Evolutionary conservation across 805 yeast genomes (phyloP), one percentile per base, ranked within the genome.

Genomic region (Lipomyces mesembrius): DNA sequence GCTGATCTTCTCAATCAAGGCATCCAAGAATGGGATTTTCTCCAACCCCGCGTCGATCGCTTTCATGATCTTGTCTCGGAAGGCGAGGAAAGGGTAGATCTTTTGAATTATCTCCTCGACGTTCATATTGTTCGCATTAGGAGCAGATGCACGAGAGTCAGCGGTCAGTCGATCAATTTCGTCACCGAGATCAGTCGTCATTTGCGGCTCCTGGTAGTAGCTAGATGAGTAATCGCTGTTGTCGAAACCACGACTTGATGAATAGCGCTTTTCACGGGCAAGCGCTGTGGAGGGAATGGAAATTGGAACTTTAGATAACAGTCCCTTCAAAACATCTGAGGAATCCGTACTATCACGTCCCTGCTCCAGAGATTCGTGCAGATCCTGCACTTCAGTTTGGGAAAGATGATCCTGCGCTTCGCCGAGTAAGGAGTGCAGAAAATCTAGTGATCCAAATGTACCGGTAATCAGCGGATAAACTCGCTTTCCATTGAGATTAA

Each of bases 381-480:
- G 56, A 29, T 72, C 74, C 34, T 57, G 68, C 12, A 72, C 58
- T 57, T 72, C 73, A 7, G 72, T 72, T 59, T 71, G 71, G 20
- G 72, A 68, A 25, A 71, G 65, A 29, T 68, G 68, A 37, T 71
- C 73, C 60, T 70, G 70, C 32, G 73, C 73, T 29, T 69, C 73
- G 25, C 74, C 74, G 17, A 72, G 62, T 37, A 72, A 34, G 3
- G 74, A 72, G 49, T 71, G 75, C 35, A 72, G 53, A 57, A 72
- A 72, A 51, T 72, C 74, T 43, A 71, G 56, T 22, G 74, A 73
- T 11, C 74, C 74, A 69, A 73, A 72, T 25, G 75, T 71, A 3
- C 74, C 74, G 20, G 74, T 72, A 29, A 73, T 68, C 14, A 72
- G 59, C 60, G 74, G 74, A 27, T 59, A 73, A n/a, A 73, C 74